Conservation (phyloP, 176 grass and related monocot genomes). For the bread wheat (Triticum aestivum) region DNA sequence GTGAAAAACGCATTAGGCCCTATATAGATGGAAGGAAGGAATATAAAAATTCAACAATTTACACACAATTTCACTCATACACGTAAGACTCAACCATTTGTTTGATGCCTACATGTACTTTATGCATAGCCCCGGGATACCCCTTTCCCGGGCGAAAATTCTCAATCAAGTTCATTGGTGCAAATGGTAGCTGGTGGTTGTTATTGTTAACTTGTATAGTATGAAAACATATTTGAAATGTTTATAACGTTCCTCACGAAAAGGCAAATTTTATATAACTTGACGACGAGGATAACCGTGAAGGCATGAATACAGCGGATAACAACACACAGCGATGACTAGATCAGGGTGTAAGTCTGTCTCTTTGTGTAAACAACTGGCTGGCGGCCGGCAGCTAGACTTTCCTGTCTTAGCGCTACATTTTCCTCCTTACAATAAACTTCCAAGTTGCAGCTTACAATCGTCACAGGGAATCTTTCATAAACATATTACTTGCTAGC, state of each 20-base stretch:
- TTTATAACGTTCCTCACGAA: not conserved
- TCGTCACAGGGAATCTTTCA: not conserved
- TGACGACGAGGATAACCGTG: too few relatives aligned
- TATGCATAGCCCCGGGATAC: too few relatives aligned
- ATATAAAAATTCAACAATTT: too few relatives aligned
- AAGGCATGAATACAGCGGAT: not conserved
- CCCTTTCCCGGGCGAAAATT: too few relatives aligned
- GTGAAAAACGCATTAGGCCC: too few relatives aligned
- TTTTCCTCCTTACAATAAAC: not conserved
- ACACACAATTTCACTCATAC: too few relatives aligned
- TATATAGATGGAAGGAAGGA: too few relatives aligned
- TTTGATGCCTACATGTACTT: too few relatives aligned
- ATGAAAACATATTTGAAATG: not conserved
- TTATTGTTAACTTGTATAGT: too few relatives aligned
- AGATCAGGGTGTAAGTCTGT: not conserved
- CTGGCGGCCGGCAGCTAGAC: not conserved
- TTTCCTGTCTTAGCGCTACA: not conserved
- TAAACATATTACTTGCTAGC: not conserved
- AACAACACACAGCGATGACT: not conserved
- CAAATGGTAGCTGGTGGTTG: not conserved
- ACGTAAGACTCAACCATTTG: too few relatives aligned
- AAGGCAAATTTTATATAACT: too few relatives aligned
- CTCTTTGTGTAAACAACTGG: not conserved
- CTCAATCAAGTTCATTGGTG: too few relatives aligned
- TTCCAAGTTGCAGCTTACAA: not conserved